Evolutionary conservation across 2,329 filamentous ascomycete genomes (phyloP).

Genomic region (Fusarium sp.): DNA sequence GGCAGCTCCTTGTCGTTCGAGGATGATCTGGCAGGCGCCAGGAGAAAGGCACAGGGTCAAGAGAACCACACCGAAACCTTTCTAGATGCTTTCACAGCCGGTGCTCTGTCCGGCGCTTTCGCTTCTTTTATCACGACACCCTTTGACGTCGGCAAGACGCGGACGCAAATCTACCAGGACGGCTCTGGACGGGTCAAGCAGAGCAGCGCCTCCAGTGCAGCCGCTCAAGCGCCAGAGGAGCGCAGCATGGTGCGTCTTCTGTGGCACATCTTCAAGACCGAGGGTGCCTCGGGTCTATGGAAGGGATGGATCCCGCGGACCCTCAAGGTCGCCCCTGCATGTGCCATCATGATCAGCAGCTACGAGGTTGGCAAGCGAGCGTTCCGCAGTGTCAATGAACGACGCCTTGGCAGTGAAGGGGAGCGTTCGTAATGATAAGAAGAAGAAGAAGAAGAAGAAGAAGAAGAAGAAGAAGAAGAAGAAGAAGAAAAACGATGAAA

Average conservation of each 20-base stretch:
- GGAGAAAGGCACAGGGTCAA: slow-evolving; percentile 67
- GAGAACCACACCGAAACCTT: slow-evolving; percentile 82
- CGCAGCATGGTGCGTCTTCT: slow-evolving; percentile 82
- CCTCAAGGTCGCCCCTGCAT: slow-evolving; percentile 93
- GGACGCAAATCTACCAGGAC: slow-evolving; percentile 84
- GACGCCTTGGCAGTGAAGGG: slow-evolving; percentile 24
- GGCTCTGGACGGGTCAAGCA: slow-evolving; percentile 31
- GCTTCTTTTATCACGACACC: slow-evolving; percentile 91
- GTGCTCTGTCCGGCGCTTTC: slow-evolving; percentile 81
- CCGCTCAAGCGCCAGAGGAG: slow-evolving; percentile 70
- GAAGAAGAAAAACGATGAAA: slow-evolving; percentile 3
- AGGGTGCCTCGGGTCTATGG: slow-evolving; percentile 84
- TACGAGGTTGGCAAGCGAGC: slow-evolving; percentile 96
- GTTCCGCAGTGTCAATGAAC: slow-evolving; percentile 77
- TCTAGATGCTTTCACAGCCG: slow-evolving; percentile 87
- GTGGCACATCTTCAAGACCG: slow-evolving; percentile 88
- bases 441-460: background rate
- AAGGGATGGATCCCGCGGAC: slow-evolving; percentile 91
- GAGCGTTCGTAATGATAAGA: slow-evolving; percentile 17
- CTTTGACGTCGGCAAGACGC: slow-evolving; percentile 97
- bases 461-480: background rate
- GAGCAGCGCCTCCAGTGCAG: slow-evolving; percentile 43
- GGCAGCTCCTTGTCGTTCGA: slow-evolving; percentile 51
- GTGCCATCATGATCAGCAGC: slow-evolving; percentile 98
- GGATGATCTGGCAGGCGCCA: slow-evolving; percentile 52